Evolutionary conservation across 805 yeast genomes (phyloP).

Genomic region (Metschnikowia sp.): DNA sequence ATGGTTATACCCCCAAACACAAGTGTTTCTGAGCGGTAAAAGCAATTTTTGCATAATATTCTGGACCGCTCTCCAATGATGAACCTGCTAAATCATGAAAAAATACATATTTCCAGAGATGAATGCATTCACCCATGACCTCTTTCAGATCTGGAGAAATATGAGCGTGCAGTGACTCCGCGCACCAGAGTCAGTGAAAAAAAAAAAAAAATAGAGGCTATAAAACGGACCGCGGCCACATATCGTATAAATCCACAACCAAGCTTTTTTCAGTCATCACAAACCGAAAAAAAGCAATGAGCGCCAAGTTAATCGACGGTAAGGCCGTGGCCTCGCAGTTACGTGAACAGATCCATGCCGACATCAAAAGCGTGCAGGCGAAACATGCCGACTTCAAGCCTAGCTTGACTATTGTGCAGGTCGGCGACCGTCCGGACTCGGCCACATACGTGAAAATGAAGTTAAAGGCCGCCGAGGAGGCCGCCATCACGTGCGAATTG

Average conservation of each 20-base stretch:
- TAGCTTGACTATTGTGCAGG: conserved; percentile 66
- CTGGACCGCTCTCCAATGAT: background rate
- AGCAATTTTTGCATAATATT: background rate
- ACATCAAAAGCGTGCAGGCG: conserved; percentile 40
- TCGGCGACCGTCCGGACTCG: conserved; percentile 75
- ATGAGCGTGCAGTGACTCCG: too few species aligned
- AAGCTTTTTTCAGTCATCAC: too few species aligned
- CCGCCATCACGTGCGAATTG: conserved; percentile 60
- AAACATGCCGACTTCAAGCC: conserved; percentile 59
- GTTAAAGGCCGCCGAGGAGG: conserved; percentile 69
- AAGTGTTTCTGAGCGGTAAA: too few species aligned
- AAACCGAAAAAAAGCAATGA: conserved; percentile 16
- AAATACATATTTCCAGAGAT: background rate
- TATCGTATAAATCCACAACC: background rate
- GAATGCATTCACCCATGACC: too few species aligned
- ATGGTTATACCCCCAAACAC: too few species aligned
- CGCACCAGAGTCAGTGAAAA: too few species aligned
- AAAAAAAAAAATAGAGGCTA: too few species aligned
- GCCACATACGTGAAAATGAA: conserved; percentile 81
- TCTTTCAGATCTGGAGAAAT: too few species aligned
- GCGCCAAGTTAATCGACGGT: conserved; percentile 41
- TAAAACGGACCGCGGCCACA: background rate
- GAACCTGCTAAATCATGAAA: background rate
- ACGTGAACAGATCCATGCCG: conserved; percentile 36
- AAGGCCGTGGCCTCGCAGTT: conserved; percentile 41